These are phyloP conservation scores for Aegilops tauschii DNA, from an alignment of 176 grass and related monocot species.

Conservation along the genomic window DNA sequence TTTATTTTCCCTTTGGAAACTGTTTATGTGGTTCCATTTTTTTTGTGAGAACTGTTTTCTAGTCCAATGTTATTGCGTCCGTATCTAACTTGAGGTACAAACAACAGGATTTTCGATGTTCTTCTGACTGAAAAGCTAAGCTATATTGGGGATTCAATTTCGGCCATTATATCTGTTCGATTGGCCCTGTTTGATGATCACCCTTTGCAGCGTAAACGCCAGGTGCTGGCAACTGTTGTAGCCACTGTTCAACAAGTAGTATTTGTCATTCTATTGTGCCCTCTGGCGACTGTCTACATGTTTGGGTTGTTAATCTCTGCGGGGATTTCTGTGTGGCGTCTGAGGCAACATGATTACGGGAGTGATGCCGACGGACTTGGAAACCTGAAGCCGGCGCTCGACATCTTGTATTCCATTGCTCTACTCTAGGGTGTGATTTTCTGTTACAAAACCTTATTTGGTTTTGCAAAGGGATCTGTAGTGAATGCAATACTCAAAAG, in stretches of 20 bases:
- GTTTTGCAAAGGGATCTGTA: neutral
- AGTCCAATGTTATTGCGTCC: neutral
- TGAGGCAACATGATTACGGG: neutral
- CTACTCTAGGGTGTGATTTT: neutral
- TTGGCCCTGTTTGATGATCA: too few species aligned
- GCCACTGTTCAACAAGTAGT: fast-evolving
- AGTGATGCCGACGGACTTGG: fast-evolving
- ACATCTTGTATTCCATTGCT: neutral
- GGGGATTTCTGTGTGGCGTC: neutral
- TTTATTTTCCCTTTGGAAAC: too few species aligned
- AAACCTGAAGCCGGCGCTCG: neutral
- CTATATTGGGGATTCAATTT: neutral
- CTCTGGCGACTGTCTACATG: neutral
- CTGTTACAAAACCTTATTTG: neutral
- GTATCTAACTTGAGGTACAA: neutral
- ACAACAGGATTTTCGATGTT: neutral
- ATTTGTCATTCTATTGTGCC: neutral
- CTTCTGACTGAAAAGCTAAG: neutral
- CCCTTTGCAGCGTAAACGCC: neutral
- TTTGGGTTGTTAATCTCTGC: neutral
- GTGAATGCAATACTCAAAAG: neutral
- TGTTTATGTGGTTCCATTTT: too few species aligned
- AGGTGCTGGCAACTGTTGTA: neutral
- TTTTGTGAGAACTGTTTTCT: too few species aligned
- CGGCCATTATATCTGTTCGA: fast-evolving